Evolutionary conservation across 768 basidiomycete genomes (phyloP).

Genomic region (Cystofilobasidium bisporidii): DNA sequence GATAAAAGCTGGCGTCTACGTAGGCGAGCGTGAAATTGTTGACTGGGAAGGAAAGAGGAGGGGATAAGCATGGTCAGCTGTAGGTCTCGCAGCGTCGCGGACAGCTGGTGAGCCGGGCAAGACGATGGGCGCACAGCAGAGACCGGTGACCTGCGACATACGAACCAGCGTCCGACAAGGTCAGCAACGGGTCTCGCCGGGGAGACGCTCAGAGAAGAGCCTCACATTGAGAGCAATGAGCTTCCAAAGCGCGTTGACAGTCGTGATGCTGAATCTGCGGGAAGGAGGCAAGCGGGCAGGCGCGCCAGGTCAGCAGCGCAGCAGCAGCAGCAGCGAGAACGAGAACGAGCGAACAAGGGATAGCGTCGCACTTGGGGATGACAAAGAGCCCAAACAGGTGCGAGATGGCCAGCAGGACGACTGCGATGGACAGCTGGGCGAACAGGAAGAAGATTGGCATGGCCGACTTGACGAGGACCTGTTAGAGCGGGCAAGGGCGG

Average conservation of each 20-base stretch:
- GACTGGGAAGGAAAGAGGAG: conserved; percentile 23
- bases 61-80: background rate
- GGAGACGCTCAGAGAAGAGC: too few species aligned
- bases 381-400: conserved; percentile 32
- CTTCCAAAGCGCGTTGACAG: conserved; percentile 63
- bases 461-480: conserved; percentile 63
- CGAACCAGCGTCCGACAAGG: background rate
- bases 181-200: background rate
- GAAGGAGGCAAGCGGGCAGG: conserved; percentile 59
- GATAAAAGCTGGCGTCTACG: conserved; percentile 85
- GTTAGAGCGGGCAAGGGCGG: background rate
- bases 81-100: too few species aligned
- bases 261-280: conserved; percentile 53
- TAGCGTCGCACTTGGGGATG: conserved; percentile 16
- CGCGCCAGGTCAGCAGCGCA: conserved; percentile 25
- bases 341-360: background rate
- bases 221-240: conserved; percentile 64
- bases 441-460: conserved; percentile 81
- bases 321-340: background rate
- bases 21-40: conserved; percentile 83
- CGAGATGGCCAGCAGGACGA: conserved; percentile 55
- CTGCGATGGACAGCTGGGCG: conserved; percentile 68
- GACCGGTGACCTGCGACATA: background rate
- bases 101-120: too few species aligned
- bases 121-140: background rate